These are phyloP conservation scores for Chlorella sp. DNA, from an alignment of 139 green algal species.

Conservation along the genomic window DNA sequence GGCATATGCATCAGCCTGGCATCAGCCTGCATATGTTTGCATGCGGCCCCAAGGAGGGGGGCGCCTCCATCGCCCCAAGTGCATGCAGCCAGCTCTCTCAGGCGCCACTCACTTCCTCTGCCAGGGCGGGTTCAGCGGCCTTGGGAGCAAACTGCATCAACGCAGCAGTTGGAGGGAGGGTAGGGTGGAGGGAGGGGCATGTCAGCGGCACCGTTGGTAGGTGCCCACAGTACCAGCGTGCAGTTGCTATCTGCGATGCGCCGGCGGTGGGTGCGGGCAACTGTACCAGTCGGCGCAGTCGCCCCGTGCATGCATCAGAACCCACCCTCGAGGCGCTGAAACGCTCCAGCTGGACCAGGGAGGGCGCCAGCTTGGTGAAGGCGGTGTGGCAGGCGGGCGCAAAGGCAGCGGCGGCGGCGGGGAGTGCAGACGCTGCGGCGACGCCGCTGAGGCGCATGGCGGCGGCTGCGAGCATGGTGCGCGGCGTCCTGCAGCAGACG, in stretches of 20 bases:
- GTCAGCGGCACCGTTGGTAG: neutral
- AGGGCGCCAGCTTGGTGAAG: neutral
- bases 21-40: too few species aligned
- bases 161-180: too few species aligned
- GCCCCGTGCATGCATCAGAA: neutral
- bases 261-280: neutral
- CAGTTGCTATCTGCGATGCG: neutral
- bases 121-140: neutral
- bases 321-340: neutral
- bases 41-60: too few species aligned
- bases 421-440: neutral
- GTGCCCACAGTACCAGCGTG: neutral
- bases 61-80: too few species aligned
- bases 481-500: too few species aligned
- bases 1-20: neutral
- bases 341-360: neutral
- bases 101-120: neutral
- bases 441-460: neutral
- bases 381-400: neutral
- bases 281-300: neutral
- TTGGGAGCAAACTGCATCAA: slow-evolving; percentile 4
- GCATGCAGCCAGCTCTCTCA: neutral
- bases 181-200: neutral
- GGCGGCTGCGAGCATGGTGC: neutral
- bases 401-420: neutral